Conservation (phyloP, 352 stramenopile species). For the Phytophthora ramorum region DNA sequence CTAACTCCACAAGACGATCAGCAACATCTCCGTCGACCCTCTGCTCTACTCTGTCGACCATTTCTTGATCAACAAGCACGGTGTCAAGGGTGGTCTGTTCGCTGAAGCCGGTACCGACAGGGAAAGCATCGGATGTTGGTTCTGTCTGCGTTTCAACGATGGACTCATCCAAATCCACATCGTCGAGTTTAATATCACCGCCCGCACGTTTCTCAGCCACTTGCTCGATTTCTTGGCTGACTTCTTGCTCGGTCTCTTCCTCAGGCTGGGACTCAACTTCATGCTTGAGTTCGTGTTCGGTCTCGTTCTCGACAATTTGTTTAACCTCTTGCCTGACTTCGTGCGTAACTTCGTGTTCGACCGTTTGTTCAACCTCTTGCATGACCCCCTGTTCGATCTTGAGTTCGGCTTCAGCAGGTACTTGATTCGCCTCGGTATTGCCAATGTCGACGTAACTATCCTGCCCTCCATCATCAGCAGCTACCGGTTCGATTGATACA, state of each 20-base stretch:
- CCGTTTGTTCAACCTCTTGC: neutral
- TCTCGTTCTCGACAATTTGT: neutral
- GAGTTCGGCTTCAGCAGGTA: neutral
- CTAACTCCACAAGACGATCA: conserved; percentile 14
- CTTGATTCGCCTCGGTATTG: neutral
- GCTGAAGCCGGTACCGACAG: neutral
- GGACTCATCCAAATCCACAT: neutral
- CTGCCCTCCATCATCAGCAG: neutral
- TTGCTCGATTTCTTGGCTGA: neutral
- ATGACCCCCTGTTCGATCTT: conserved; percentile 6
- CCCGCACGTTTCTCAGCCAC: neutral
- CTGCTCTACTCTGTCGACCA: conserved; percentile 1
- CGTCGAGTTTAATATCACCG: neutral
- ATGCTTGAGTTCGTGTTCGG: neutral
- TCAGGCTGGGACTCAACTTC: neutral
- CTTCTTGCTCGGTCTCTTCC: neutral
- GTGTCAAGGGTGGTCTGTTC: conserved; percentile 1
- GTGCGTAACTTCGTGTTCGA: neutral
- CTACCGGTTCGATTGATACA: neutral
- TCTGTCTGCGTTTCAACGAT: neutral
- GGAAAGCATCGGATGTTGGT: neutral
- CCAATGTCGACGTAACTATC: neutral
- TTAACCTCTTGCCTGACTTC: neutral
- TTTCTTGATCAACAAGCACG: conserved; percentile 1
- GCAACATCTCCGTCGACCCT: neutral